phyloP scores from a whole-genome alignment of 352 stramenopile species.

The Pythium rhizo-oryzae region DNA sequence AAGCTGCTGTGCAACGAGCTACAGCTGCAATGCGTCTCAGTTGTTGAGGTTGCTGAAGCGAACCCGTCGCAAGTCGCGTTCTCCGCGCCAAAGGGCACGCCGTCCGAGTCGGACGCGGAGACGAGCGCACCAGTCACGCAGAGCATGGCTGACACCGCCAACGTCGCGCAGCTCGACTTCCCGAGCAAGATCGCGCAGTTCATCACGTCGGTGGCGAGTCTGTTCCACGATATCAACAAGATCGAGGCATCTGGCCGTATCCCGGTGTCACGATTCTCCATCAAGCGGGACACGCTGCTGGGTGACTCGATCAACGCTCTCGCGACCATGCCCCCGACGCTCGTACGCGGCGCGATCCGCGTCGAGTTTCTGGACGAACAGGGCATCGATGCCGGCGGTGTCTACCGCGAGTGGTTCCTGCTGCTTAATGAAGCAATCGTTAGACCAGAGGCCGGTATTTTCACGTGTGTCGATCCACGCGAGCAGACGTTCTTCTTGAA shows the following conservation, averaged over 20 bases:
- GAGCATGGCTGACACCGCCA: constrained; percentile 8
- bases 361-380: constrained; percentile 75
- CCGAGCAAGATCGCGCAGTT: constrained; percentile 25
- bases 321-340: background rate
- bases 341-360: constrained; percentile 26
- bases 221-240: constrained; percentile 15
- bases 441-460: constrained; percentile 35
- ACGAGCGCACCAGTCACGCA: background rate
- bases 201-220: constrained; percentile 13
- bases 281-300: constrained; percentile 13
- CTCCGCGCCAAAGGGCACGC: background rate
- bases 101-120: background rate
- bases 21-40: background rate
- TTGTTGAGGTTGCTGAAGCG: background rate
- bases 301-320: constrained; percentile 21
- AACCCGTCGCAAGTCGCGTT: constrained; percentile 15
- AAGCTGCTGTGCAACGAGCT: constrained; percentile 5
- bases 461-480: constrained; percentile 44
- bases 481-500: constrained; percentile 65
- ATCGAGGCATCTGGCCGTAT: background rate
- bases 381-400: constrained; percentile 69
- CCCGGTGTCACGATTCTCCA: constrained; percentile 7
- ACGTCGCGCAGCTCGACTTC: constrained; percentile 18
- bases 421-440: constrained; percentile 57
- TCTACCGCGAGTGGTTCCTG: constrained; percentile 82